Conservation (phyloP, 257 asterid species). For the Plantago elongata region DNA sequence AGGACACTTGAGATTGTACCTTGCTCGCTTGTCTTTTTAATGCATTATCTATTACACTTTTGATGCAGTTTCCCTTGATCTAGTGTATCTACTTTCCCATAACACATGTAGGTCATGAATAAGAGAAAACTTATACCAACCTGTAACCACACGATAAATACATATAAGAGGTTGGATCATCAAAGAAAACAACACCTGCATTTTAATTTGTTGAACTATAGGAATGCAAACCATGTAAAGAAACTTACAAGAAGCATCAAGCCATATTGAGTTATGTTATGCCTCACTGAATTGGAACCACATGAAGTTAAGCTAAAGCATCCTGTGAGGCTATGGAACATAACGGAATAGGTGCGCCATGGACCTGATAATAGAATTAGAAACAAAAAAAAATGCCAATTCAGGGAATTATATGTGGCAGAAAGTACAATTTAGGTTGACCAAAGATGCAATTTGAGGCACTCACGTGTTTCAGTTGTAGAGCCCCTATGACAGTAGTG, state of each 20-base stretch:
- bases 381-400: no score
- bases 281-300: conserved; percentile 44
- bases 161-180: background rate
- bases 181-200: no score
- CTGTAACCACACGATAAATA: conserved; percentile 28
- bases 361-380: background rate
- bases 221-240: background rate
- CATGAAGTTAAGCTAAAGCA: conserved; percentile 73
- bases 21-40: conserved; percentile 47
- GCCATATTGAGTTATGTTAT: conserved; percentile 74
- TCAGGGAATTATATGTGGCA: no score
- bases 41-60: conserved; percentile 58
- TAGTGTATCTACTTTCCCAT: conserved; percentile 62
- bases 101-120: conserved; percentile 60
- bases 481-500: conserved; percentile 71
- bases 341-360: conserved; percentile 10
- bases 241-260: conserved; percentile 64
- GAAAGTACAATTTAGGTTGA: no score
- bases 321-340: conserved; percentile 36
- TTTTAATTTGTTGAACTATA: no score
- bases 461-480: conserved; percentile 44
- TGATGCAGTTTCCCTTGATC: conserved; percentile 84
- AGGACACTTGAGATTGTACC: conserved; percentile 45
- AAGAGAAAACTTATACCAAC: conserved; percentile 52
- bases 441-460: background rate